Conservation (phyloP, 1,284 basidiomycete species). For the Tilletia horrida region DNA sequence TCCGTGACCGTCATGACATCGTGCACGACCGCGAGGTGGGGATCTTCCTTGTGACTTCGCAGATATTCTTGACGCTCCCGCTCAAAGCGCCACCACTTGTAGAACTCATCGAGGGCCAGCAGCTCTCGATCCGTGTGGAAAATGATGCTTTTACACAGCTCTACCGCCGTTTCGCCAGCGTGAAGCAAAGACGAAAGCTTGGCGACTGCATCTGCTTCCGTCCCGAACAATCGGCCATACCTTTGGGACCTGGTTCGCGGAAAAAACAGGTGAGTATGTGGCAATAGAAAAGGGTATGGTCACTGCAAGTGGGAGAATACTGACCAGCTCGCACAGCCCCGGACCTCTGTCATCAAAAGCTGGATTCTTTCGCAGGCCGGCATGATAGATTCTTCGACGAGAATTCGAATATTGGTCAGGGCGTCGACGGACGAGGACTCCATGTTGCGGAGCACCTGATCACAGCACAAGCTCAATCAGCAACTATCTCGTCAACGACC, state of each 20-base stretch:
- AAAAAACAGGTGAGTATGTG: not conserved
- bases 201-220: no score
- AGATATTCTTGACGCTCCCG: slow-evolving; percentile 36
- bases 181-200: no score
- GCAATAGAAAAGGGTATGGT: no score
- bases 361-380: slow-evolving; percentile 7
- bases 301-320: not conserved
- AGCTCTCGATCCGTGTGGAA: not conserved
- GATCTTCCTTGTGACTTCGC: slow-evolving; percentile 37
- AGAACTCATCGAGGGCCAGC: slow-evolving; percentile 9
- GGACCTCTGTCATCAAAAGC: not conserved
- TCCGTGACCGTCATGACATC: slow-evolving; percentile 30
- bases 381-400: not conserved
- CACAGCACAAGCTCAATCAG: not conserved
- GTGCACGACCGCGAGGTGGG: slow-evolving; percentile 30
- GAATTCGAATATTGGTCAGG: not conserved
- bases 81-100: slow-evolving; percentile 21
- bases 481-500: slow-evolving; percentile 19
- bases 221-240: slow-evolving; percentile 13
- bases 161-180: not conserved
- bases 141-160: not conserved
- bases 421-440: not conserved
- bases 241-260: not conserved
- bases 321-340: slow-evolving; percentile 9
- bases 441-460: slow-evolving; percentile 4